Conservation (phyloP, 495 filamentous ascomycete genomes). For the Tuber aestivum region DNA sequence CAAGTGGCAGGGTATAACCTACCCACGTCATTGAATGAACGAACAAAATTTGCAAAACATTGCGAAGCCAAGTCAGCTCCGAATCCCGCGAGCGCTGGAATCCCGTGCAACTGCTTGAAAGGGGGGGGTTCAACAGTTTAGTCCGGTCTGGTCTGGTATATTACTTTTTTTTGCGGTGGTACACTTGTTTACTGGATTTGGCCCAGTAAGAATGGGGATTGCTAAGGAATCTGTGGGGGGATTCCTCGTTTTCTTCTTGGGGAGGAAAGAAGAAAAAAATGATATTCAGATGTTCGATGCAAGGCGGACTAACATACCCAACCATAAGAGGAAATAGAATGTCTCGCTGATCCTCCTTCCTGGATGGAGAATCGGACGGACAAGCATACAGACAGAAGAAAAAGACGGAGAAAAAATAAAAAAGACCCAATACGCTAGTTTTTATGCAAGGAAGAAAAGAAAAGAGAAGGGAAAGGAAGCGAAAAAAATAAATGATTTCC, state of each 20-base stretch:
- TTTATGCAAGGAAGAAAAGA: not conserved
- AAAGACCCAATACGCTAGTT: not conserved
- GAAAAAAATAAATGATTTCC: not conserved
- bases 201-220: not conserved
- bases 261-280: constrained; percentile 5
- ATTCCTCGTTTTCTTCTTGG: not conserved
- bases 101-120: not conserved
- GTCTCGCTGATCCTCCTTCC: not conserved
- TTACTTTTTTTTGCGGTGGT: not conserved
- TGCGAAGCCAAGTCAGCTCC: not conserved
- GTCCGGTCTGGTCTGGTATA: not conserved
- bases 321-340: not conserved
- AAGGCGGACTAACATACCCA: not conserved
- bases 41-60: not conserved
- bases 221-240: not conserved
- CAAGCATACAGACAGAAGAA: not conserved
- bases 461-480: not conserved
- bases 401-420: not conserved
- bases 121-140: not conserved
- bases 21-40: constrained; percentile 1
- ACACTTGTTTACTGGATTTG: not conserved
- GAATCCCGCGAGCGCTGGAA: not conserved
- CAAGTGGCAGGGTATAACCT: constrained; percentile 2
- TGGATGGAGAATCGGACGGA: not conserved
- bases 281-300: not conserved